Evolutionary conservation across 139 green algal genomes (phyloP).

Genomic region (Monoraphidium neglectum): DNA sequence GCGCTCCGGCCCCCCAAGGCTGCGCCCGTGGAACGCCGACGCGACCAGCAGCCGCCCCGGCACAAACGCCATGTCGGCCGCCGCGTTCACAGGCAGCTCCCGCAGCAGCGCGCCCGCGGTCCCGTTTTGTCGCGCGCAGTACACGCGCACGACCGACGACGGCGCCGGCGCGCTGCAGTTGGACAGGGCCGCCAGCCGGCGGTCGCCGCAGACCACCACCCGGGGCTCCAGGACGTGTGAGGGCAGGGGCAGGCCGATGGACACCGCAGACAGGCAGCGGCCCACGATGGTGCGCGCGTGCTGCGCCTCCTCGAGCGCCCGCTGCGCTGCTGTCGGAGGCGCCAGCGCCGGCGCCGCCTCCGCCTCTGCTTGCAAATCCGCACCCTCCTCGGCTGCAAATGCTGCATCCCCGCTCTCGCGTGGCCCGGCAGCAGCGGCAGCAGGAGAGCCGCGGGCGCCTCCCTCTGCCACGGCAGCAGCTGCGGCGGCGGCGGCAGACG

Average conservation of each 20-base stretch:
- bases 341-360: too few species aligned
- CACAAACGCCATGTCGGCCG: conserved; percentile 19
- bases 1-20: conserved; percentile 16
- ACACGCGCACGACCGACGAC: conserved; percentile 15
- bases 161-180: conserved; percentile 19
- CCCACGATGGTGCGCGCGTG: neutral
- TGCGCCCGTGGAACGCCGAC: conserved; percentile 23
- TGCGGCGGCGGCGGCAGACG: neutral
- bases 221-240: conserved; percentile 29
- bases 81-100: conserved; percentile 29
- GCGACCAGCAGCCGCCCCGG: conserved; percentile 22
- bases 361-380: too few species aligned
- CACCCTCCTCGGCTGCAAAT: too few species aligned
- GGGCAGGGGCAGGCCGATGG: conserved; percentile 15
- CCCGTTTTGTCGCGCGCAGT: neutral
- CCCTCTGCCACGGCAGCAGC: too few species aligned
- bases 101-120: conserved; percentile 12
- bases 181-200: conserved; percentile 8
- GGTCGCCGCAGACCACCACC: conserved; percentile 16
- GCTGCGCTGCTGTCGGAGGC: too few species aligned
- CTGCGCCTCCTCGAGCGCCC: neutral
- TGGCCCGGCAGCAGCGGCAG: too few species aligned
- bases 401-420: too few species aligned
- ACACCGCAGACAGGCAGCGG: conserved; percentile 16
- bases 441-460: too few species aligned